Conservation (phyloP, 1,284 basidiomycete genomes). For the Trametes versicolor region DNA sequence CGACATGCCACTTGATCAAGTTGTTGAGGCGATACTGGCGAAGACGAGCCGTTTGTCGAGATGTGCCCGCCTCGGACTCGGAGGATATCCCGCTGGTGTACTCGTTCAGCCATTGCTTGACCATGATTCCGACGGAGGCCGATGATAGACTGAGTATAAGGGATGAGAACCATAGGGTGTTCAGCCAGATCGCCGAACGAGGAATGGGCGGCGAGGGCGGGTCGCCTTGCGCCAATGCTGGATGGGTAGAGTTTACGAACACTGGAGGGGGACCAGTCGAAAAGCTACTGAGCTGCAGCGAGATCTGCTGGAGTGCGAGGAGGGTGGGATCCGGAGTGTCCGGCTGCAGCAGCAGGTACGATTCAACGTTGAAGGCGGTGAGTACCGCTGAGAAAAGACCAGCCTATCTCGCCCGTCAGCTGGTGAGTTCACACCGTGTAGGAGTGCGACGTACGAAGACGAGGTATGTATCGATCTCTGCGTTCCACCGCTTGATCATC, state of each 20-base stretch:
- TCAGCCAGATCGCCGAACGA: constrained; percentile 20
- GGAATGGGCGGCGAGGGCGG: background rate
- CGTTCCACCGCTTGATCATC: constrained; percentile 21
- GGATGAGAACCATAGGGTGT: constrained; percentile 30
- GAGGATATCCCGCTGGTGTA: constrained; percentile 13
- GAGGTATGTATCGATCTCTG: constrained; percentile 26
- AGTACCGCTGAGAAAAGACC: constrained; percentile 27
- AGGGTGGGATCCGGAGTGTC: constrained; percentile 10
- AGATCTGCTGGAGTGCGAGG: constrained; percentile 16
- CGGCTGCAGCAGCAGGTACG: constrained; percentile 22
- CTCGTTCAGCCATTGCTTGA: constrained; percentile 35
- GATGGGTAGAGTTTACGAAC: constrained; percentile 22
- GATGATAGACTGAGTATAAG: constrained; percentile 29
- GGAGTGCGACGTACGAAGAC: constrained; percentile 17
- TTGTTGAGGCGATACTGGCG: constrained; percentile 28
- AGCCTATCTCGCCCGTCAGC: constrained; percentile 1
- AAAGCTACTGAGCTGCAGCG: constrained; percentile 18
- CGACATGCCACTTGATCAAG: constrained; percentile 27
- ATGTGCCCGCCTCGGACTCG: background rate
- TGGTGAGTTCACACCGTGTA: background rate
- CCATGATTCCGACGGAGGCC: constrained; percentile 26
- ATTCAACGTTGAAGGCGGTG: constrained; percentile 22
- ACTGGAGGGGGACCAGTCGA: constrained; percentile 8
- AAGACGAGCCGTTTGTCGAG: constrained; percentile 22
- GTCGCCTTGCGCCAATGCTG: background rate